Evolutionary conservation across 176 grass and related monocot species (phyloP), one percentile per base, ranked within the genome.

Genomic region (Thalia dealbata): DNA sequence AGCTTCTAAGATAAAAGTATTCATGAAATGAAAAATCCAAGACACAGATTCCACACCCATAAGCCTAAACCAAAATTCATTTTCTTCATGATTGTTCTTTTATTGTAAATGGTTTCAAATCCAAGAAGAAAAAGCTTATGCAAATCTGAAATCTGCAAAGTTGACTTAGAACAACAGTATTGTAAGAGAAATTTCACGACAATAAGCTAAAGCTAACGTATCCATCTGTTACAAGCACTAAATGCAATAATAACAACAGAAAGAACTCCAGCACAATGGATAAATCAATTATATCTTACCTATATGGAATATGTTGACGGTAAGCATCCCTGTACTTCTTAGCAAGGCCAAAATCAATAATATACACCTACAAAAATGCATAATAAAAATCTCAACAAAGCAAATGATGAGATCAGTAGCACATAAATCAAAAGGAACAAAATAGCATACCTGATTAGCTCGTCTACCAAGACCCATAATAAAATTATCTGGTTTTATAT

Each of bases 401-500:
- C 13, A 81, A 50, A 76, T 29, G 18, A 46, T 23, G 71, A 69
- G 62, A 19, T 28, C 24, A 7, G 7, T 23, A 60, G 7, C 2
- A 55, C 27, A 61, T 13, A n/a, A 43, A 35, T 41, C 52, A 41
- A 23, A 59, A 41, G 12, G 43, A 59, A 1, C 46, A 16, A 28
- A 79, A 71, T 70, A 7, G 3, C 67, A 25, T 10, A 82, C 92
- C 88, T 87, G 92, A 79, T 87, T 96, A 65, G 82, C 75, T 81
- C 86, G 87, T 76, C 78, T 81, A 79, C 84, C 86, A 59, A 96
- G 88, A 60, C 92, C 92, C 92, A 96, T 96, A 35, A 91, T 82
- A 79, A 96, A 96, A 83, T 96, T 96, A 72, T 96, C 92, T 79
- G 88, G 92, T 77, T 96, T 96, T 69, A 96, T 96, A 78, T 96